phyloP scores from a whole-genome alignment of 768 basidiomycete species.

The Suillus cothurnatus region DNA sequence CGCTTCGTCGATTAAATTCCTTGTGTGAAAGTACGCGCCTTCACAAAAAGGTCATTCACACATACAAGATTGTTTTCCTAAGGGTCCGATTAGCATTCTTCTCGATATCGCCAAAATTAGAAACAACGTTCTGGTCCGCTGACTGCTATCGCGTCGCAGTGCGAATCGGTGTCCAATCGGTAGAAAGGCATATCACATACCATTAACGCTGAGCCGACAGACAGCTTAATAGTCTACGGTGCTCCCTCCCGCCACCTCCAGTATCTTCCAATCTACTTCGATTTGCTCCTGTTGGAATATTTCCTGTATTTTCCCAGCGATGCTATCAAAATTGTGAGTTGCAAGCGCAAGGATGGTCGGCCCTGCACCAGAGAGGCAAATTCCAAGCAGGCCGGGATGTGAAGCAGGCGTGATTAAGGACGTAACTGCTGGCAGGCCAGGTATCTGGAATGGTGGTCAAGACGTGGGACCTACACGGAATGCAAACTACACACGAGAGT shows the following conservation, averaged over 20 bases:
- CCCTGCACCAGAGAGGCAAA: slow-evolving; percentile 97
- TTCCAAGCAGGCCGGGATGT: slow-evolving; percentile 94
- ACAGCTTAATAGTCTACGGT: slow-evolving; percentile 18
- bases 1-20: background rate
- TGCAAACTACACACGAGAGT: slow-evolving; percentile 57
- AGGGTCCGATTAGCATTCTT: background rate
- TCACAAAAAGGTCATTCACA: background rate
- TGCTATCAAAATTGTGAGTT: slow-evolving; percentile 77
- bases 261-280: slow-evolving; percentile 88
- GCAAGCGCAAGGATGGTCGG: slow-evolving; percentile 97
- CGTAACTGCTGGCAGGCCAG: slow-evolving; percentile 92
- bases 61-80: background rate
- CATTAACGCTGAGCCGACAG: slow-evolving; percentile 1
- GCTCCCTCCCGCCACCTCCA: slow-evolving; percentile 63
- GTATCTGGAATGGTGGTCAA: slow-evolving; percentile 61
- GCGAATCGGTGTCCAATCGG: background rate
- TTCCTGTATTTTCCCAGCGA: slow-evolving; percentile 76
- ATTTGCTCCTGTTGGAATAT: slow-evolving; percentile 75
- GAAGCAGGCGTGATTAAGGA: slow-evolving; percentile 83
- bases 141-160: background rate
- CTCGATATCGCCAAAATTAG: background rate
- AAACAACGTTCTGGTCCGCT: background rate
- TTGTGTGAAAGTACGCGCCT: background rate
- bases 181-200: background rate
- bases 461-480: background rate